Evolutionary conservation across 2,329 filamentous ascomycete genomes (phyloP).

Genomic region (Metarhizium humberi): DNA sequence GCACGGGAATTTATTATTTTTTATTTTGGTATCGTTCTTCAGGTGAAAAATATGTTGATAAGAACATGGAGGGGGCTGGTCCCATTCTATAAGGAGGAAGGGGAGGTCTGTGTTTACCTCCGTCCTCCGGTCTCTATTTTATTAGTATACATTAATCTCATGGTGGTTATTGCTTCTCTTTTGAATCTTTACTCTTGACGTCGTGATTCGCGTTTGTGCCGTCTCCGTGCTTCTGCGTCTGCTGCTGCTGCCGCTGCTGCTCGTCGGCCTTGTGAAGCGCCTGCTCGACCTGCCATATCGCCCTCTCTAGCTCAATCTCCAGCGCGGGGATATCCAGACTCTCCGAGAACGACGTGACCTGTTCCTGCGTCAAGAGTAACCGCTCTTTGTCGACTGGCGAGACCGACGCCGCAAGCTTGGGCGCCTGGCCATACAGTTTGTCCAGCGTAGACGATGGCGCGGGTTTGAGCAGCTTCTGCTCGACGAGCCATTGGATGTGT

Average conservation of each 20-base stretch:
- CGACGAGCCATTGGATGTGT: constrained; percentile 72
- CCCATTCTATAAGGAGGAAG: neutral
- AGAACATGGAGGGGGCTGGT: neutral
- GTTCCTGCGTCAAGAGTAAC: constrained; percentile 37
- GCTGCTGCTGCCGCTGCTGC: neutral
- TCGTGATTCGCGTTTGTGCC: neutral
- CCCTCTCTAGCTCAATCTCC: constrained; percentile 63
- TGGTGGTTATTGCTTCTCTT: constrained; percentile 1
- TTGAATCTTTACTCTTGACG: neutral
- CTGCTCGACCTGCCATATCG: constrained; percentile 62
- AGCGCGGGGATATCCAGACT: constrained; percentile 60
- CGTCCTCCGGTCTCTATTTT: neutral
- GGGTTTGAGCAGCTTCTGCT: constrained; percentile 60
- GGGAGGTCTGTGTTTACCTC: neutral
- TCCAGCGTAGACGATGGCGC: constrained; percentile 63
- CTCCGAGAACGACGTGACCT: constrained; percentile 49
- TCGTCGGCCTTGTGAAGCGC: constrained; percentile 29
- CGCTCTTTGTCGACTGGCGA: constrained; percentile 18
- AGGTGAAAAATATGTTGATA: too few species aligned
- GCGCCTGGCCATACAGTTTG: constrained; percentile 54
- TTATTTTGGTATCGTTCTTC: too few species aligned
- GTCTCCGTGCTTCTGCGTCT: neutral
- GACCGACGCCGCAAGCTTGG: constrained; percentile 8
- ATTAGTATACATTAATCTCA: constrained; percentile 9
- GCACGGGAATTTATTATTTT: too few species aligned